Evolutionary conservation across 106 monocot species (phyloP).

Genomic region (Chionographis japonica): DNA sequence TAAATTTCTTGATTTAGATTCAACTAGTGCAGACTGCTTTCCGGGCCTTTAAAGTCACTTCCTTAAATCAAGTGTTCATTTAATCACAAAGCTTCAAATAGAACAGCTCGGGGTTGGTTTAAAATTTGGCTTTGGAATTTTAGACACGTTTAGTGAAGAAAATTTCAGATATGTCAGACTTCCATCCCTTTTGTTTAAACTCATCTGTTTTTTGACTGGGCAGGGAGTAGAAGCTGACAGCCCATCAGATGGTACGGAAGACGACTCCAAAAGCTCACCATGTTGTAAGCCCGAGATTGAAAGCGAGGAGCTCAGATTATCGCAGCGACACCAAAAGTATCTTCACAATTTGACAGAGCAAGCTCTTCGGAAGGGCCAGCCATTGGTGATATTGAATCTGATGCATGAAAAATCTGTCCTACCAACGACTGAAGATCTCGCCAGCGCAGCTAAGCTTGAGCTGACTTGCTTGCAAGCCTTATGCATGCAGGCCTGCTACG

Average conservation of each 20-base stretch:
- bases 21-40: too few relatives aligned
- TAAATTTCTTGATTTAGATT: too few relatives aligned
- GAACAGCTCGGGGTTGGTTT: too few relatives aligned
- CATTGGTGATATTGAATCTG: constrained; percentile 68
- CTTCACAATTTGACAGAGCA: constrained; percentile 64
- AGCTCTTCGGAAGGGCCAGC: constrained; percentile 78
- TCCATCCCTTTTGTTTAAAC: too few relatives aligned
- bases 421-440: constrained; percentile 21
- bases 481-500: constrained; percentile 47
- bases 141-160: too few relatives aligned
- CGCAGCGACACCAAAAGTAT: constrained; percentile 54
- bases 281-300: constrained; percentile 16
- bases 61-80: too few relatives aligned
- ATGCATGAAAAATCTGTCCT: constrained; percentile 58
- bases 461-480: constrained; percentile 71
- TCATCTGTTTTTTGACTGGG: neutral
- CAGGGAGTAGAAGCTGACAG: constrained; percentile 29
- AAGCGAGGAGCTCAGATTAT: constrained; percentile 34
- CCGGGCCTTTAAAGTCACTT: too few relatives aligned
- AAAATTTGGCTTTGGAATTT: too few relatives aligned
- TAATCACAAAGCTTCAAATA: too few relatives aligned
- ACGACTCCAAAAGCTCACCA: constrained; percentile 1
- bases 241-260: neutral
- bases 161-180: too few relatives aligned
- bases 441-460: constrained; percentile 32